A percentile compares a stretch with the other conserved stretches of the same genome.
These are phyloP conservation scores for Fusarium odoratissimum DNA, from an alignment of 2,329 filamentous ascomycete species.

Conservation along the genomic window DNA sequence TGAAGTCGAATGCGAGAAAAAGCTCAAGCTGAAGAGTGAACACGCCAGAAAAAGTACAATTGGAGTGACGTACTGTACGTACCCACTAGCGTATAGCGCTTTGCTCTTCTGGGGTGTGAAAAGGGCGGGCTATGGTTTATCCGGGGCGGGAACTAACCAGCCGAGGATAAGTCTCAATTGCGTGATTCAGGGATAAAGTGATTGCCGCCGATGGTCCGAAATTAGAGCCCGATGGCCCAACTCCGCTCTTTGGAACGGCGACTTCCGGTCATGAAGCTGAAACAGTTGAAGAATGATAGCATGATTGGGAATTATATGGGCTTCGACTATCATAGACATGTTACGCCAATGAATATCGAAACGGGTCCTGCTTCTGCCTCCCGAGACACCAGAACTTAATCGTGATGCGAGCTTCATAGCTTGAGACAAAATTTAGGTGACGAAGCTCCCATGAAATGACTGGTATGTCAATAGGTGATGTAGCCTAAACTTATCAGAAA, in stretches of 20 bases:
- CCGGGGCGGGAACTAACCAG: neutral
- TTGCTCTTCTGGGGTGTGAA: neutral
- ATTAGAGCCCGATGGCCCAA: conserved; percentile 11
- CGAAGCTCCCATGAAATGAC: accelerated
- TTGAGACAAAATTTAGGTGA: accelerated
- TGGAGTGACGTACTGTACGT: conserved; percentile 25
- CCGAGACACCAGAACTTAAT: neutral
- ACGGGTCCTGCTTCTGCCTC: accelerated
- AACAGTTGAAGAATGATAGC: neutral
- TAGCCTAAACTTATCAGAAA: accelerated
- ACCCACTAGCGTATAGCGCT: neutral
- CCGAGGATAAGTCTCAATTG: conserved; percentile 18
- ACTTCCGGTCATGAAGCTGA: neutral
- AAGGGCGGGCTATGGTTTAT: conserved; percentile 1
- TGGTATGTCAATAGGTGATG: accelerated
- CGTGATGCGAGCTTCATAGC: accelerated
- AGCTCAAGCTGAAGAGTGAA: conserved; percentile 7
- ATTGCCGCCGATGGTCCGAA: conserved; percentile 28
- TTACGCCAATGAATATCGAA: accelerated
- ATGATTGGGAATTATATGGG: neutral
- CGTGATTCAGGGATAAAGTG: conserved; percentile 32
- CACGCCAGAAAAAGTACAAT: conserved; percentile 27
- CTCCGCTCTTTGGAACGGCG: neutral
- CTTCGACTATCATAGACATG: accelerated
- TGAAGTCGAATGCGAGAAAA: conserved; percentile 16